These are phyloP conservation scores for Erythrophleum fordii DNA, from an alignment of 306 rosid genomes.

Conservation along the genomic window DNA sequence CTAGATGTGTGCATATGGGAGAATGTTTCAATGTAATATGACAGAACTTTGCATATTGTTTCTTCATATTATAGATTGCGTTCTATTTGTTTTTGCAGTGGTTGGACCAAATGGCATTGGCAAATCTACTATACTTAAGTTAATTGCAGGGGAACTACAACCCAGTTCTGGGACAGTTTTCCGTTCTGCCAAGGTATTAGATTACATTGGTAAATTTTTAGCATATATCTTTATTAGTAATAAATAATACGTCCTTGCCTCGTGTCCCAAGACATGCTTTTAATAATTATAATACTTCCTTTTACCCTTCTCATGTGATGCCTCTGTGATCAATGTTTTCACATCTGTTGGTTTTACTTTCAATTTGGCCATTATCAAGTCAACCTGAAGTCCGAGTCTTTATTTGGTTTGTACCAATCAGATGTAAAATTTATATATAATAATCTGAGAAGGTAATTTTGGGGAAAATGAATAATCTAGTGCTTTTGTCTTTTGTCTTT, in stretches of 20 bases:
- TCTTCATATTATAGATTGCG: slow-evolving; percentile 29
- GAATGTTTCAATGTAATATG: slow-evolving; percentile 19
- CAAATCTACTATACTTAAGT: slow-evolving; percentile 96
- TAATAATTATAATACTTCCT: slow-evolving; percentile 12
- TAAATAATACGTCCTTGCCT: slow-evolving; percentile 11
- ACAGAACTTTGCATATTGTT: slow-evolving; percentile 27
- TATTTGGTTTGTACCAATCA: slow-evolving; percentile 30
- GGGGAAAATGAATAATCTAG: neutral
- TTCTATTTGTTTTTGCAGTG: slow-evolving; percentile 69
- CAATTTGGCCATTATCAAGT: neutral
- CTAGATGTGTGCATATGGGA: slow-evolving; percentile 8
- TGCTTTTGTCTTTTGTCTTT: neutral
- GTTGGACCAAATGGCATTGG: slow-evolving; percentile 99
- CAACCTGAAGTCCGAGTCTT: neutral
- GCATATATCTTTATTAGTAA: neutral
- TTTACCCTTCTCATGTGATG: slow-evolving; percentile 25
- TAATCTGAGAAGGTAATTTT: slow-evolving; percentile 9
- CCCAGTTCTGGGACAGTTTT: slow-evolving; percentile 97
- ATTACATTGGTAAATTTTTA: slow-evolving; percentile 3
- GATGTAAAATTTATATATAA: slow-evolving; percentile 1
- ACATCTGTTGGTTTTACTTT: neutral
- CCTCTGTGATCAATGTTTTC: slow-evolving; percentile 21
- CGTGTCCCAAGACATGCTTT: slow-evolving; percentile 27
- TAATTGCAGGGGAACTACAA: slow-evolving; percentile 96
- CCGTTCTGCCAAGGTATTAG: slow-evolving; percentile 94